Base-by-base conservation (phyloP, 2,329 filamentous ascomycete genomes). In the Fusarium haematococcum region DNA sequence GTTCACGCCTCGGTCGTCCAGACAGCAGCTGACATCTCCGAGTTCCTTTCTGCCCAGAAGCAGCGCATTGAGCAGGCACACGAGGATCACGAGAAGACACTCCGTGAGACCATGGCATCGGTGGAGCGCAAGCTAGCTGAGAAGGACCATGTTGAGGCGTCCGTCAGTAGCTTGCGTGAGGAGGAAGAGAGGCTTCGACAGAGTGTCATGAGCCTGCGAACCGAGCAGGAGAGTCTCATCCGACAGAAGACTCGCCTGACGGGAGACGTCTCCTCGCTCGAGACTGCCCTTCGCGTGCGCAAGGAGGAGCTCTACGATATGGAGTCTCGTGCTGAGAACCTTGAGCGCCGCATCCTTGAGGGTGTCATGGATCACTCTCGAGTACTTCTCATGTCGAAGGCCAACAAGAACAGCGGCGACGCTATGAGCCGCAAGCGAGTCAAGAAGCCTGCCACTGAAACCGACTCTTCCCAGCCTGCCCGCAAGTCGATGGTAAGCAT, bases 361-460 rank as follows among this genome's bases (percentile, higher is more conserved):
- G 95, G 96, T 30, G 94, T 98, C 72, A 97, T 99, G 85, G 95
- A 98, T 78, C 96, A 98, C 81, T 98, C 96, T 23, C 93, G 96
- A 8, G 92, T 96, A 30, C 88, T 98, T n/a, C 89, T 98, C 67
- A 93, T 97, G 86, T 87, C 91, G 75, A 92, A 94, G 84, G 85
- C 89, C 5, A 85, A 82, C 75, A 87, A 86, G 77, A 74, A 68
- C 50, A 84, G 84, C 13, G 83, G 86, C 13, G 89, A 91, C 63
- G 84, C 86, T 69, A 91, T 91, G 89, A 90, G 84, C 80, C 88
- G 89, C 60, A 91, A 91, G 82, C 86, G 89, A 9, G 82, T 87
- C 68, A 84, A 86, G 77, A 87, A 86, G 68, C 81, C 83, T 9
- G 72, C 70, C n/a, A 77, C 70, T 8, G 77, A 77, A 9, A 74